phyloP scores from a whole-genome alignment of 176 grass and related monocot genomes.

The Musa acuminata region DNA sequence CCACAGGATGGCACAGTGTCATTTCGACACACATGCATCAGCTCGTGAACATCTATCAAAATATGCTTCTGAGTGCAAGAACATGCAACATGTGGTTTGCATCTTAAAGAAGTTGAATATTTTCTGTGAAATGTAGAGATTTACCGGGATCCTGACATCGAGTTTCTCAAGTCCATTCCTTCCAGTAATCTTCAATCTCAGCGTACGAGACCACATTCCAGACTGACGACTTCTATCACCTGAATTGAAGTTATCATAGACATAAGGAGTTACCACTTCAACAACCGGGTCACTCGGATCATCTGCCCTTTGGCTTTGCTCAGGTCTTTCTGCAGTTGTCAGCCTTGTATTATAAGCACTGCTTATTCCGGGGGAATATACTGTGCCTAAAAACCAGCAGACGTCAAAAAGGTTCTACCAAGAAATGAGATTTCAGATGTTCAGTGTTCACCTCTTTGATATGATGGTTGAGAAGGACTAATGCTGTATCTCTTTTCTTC shows the following conservation, averaged over 20 bases:
- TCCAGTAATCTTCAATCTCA: constrained; percentile 80
- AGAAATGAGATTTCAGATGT: constrained; percentile 14
- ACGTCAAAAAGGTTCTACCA: constrained; percentile 10
- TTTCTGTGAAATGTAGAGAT: not conserved
- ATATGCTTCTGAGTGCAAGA: not conserved
- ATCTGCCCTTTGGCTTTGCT: constrained; percentile 20
- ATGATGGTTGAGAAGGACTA: constrained; percentile 36
- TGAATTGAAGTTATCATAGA: constrained; percentile 50
- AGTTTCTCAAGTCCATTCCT: constrained; percentile 70
- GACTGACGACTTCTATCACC: constrained; percentile 38
- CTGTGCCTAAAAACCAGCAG: constrained; percentile 24
- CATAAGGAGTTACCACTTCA: constrained; percentile 66
- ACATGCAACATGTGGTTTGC: not conserved
- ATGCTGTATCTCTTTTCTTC: constrained; percentile 65
- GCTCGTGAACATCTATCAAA: not conserved
- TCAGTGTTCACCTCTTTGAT: constrained; percentile 31
- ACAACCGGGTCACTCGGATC: constrained; percentile 48
- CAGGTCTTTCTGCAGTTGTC: constrained; percentile 28
- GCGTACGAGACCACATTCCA: constrained; percentile 73
- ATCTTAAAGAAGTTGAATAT: not conserved
- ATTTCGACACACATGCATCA: too few species aligned
- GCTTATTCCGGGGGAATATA: constrained; percentile 29
- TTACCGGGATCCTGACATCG: constrained; percentile 90
- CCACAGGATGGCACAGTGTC: too few species aligned
- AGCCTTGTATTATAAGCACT: constrained; percentile 15